Percentiles rank a stretch among this genome's conserved stretches.
phyloP scores from a whole-genome alignment of 305 asterid species.

The Caryopteris hybrid region DNA sequence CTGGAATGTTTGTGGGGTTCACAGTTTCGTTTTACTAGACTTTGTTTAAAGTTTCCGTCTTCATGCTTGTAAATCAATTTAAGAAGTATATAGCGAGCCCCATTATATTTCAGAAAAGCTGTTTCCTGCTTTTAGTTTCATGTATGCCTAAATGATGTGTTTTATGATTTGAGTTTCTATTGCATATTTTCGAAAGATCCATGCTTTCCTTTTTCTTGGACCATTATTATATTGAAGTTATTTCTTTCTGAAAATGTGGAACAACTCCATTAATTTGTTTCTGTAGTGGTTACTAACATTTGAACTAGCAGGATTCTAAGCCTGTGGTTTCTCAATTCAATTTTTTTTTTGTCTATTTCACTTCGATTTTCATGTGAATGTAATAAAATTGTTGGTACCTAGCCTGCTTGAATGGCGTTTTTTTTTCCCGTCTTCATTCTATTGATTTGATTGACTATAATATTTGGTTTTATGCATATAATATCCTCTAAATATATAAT shows the following conservation, averaged over 20 bases:
- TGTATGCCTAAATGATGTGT: conserved; percentile 16
- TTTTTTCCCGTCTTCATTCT: background rate
- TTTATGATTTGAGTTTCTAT: conserved; percentile 3
- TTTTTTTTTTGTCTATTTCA: background rate
- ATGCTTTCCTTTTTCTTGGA: conserved; percentile 5
- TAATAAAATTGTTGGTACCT: conserved; percentile 9
- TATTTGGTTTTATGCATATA: background rate
- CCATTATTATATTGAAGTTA: background rate
- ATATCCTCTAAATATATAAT: background rate
- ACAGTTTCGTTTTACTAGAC: conserved; percentile 21
- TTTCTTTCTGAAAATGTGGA: background rate
- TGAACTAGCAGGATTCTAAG: background rate
- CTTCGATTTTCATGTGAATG: conserved; percentile 1
- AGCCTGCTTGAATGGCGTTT: background rate
- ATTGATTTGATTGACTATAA: background rate
- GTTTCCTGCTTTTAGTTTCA: conserved; percentile 27
- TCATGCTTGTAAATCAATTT: conserved; percentile 22
- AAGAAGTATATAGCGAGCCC: conserved; percentile 26
- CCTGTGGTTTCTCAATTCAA: conserved; percentile 1
- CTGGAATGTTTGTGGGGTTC: conserved; percentile 34
- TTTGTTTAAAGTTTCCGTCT: conserved; percentile 27
- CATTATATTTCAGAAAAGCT: conserved; percentile 29
- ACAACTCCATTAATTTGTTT: background rate
- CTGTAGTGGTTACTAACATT: conserved; percentile 3
- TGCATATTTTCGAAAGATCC: conserved; percentile 41